Evolutionary conservation across 2,329 filamentous ascomycete genomes (phyloP).

Genomic region (Geoglossum cookeanum): DNA sequence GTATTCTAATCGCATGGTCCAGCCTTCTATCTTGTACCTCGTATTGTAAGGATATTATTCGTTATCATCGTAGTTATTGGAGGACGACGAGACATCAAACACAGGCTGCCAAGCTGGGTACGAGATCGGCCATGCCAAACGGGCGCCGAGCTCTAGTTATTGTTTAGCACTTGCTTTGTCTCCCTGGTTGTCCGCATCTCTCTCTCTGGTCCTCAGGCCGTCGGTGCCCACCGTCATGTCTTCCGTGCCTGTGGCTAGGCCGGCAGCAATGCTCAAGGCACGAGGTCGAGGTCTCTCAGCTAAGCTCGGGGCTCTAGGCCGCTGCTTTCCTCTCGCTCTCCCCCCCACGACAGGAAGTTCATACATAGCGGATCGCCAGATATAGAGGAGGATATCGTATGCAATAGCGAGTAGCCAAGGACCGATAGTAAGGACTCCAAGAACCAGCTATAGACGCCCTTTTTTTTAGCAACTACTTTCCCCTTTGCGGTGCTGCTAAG

Average conservation of each 20-base stretch:
- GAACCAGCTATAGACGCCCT: conserved; percentile 29
- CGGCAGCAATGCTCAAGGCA: conserved; percentile 23
- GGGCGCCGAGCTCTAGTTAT: neutral
- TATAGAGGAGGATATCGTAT: conserved; percentile 44
- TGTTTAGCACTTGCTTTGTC: neutral
- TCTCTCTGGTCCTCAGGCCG: neutral
- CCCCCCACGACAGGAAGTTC: conserved; percentile 42
- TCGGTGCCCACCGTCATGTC: neutral
- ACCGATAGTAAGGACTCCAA: conserved; percentile 39
- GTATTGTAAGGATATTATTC: neutral
- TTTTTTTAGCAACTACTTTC: neutral
- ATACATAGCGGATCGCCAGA: conserved; percentile 37
- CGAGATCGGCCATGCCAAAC: neutral
- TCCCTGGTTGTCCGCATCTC: neutral
- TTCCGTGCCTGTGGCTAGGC: conserved; percentile 5
- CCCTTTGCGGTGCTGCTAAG: neutral
- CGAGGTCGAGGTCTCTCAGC: conserved; percentile 32
- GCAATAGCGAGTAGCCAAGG: conserved; percentile 43
- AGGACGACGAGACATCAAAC: neutral
- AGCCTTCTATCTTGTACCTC: neutral
- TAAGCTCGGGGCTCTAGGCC: conserved; percentile 42
- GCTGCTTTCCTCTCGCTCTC: conserved; percentile 36
- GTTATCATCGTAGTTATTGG: neutral
- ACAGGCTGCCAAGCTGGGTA: neutral
- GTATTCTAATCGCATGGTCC: neutral